Base-by-base conservation (phyloP, 805 yeast species). In the Suhomyces sp. region DNA sequence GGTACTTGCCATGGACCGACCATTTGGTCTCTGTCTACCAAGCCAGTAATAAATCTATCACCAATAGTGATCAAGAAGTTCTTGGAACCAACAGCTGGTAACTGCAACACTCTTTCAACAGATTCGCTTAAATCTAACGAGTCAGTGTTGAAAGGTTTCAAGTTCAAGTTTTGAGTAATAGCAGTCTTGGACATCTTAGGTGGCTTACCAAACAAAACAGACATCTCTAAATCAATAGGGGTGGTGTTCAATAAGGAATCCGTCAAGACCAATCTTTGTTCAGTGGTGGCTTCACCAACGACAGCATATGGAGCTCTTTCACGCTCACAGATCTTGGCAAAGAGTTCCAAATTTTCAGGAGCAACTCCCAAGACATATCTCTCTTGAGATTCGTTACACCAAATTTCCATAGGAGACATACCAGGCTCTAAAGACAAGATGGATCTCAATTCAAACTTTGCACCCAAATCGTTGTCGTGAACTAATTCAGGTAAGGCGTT, bases 1-100 rank as follows among this genome's bases (percentile, higher is more conserved):
- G 99, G 98, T 7, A 85, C 93, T 72, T 93, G 99, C 98, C 98
- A 93, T 56, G 98, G 98, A 25, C 98, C 98, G 41, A 93, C 98
- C 81, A 90, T 81, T 69, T 93, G 98, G 61, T 93, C 98, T 59
- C 98, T 81, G 54, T 95, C 98, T 43, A 93, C 83, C 50, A 93
- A 75, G 36, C 98, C 98, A 19, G 98, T 91, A 43, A 93, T 93
- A n/a, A 95, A 76, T 66, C 98, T 82, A 65, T 93, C 98, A 63
- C 96, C 98, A 57, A 93, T 93, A n/a, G 98, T 93, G 57, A 93
- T 85, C 54, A 93, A 72, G 72, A 93, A 93, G 33, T 83, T 81
- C 68, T 93, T 93, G 26, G 97, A 88, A 17, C 95, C 98, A 33
- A 93, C 98, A 5, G 96, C 68, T 19, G 98, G 98, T 47, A 93